These are phyloP conservation scores for Emmonsia crescens DNA, from an alignment of 2,329 filamentous ascomycete species.

Conservation along the genomic window DNA sequence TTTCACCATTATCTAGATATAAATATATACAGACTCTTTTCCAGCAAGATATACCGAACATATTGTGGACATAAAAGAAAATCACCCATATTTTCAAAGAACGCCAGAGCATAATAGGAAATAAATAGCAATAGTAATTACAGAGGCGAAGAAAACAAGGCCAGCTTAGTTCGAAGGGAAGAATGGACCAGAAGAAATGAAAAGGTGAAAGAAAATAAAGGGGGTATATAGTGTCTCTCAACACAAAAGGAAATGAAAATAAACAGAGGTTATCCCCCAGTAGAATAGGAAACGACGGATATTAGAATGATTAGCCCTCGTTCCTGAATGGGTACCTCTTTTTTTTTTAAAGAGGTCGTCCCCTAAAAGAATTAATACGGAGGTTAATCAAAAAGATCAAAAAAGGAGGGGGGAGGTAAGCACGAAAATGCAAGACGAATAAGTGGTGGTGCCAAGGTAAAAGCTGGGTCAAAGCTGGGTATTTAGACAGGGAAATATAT, in stretches of 20 bases:
- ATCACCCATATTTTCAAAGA: neutral
- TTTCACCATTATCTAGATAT: neutral
- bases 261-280: slow-evolving; percentile 7
- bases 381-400: neutral
- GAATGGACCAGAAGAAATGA: neutral
- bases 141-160: neutral
- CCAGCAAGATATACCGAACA: neutral
- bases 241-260: slow-evolving; percentile 7
- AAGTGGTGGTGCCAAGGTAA: neutral
- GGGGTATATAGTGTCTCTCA: neutral
- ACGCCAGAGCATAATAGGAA: neutral
- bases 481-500: neutral
- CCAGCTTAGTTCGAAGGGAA: neutral
- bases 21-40: neutral
- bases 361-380: neutral
- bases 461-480: neutral
- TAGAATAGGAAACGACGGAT: neutral
- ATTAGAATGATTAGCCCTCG: neutral
- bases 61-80: neutral
- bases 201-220: neutral
- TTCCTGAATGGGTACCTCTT: neutral
- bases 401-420: neutral
- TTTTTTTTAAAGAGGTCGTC: neutral
- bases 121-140: neutral
- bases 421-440: neutral